Percentiles rank a stretch among this genome's conserved stretches.
phyloP scores from a whole-genome alignment of 495 filamentous ascomycete species.

The Evernia prunastri region DNA sequence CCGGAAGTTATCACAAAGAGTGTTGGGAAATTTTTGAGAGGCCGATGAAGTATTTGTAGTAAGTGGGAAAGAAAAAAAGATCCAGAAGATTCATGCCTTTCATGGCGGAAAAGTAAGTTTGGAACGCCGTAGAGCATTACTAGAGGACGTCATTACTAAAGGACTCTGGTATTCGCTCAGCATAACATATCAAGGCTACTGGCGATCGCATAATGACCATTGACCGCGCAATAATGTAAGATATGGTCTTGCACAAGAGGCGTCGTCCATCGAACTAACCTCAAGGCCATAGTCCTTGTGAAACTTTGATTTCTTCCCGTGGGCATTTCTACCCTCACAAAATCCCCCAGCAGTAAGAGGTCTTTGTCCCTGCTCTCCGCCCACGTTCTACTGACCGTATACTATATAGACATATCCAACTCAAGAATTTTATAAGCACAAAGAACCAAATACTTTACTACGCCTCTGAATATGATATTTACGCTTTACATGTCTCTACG shows the following conservation, averaged over 20 bases:
- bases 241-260: neutral
- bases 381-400: neutral
- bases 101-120: neutral
- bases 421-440: slow-evolving; percentile 83
- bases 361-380: neutral
- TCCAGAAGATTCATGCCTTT: too few relatives aligned
- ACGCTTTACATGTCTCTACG: slow-evolving; percentile 62
- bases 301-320: slow-evolving; percentile 56
- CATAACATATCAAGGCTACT: neutral
- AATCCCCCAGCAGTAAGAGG: slow-evolving; percentile 50
- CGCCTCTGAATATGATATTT: slow-evolving; percentile 66
- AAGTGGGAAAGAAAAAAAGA: neutral
- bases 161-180: neutral
- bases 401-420: slow-evolving; percentile 70
- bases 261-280: slow-evolving; percentile 6
- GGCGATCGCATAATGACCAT: slow-evolving; percentile 22
- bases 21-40: neutral
- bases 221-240: slow-evolving; percentile 18
- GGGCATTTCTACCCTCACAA: slow-evolving; percentile 68
- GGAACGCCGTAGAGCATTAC: too few relatives aligned
- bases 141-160: too few relatives aligned
- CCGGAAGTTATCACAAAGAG: neutral
- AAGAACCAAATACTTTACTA: slow-evolving; percentile 76
- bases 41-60: neutral
- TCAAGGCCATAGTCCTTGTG: slow-evolving; percentile 42